A percentile compares a stretch with the other conserved stretches of the same genome.
Evolutionary conservation across 768 basidiomycete genomes (phyloP).

Genomic region (Leucocoprinus birnbaumii): DNA sequence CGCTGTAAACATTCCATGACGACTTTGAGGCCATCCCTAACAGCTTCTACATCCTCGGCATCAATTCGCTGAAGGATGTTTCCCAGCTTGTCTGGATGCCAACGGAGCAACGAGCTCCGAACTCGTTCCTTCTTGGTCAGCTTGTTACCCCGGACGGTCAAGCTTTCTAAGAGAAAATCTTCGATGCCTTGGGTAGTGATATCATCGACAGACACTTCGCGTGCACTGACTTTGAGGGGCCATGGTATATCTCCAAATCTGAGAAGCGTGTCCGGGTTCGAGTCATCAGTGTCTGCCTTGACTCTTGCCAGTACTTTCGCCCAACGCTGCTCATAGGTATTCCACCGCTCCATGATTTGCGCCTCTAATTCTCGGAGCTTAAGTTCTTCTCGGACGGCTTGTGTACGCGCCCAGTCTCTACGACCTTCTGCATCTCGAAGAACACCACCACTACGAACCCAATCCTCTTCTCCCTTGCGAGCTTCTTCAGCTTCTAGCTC

Average conservation of each 20-base stretch:
- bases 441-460: slow-evolving; percentile 58
- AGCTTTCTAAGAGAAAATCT: slow-evolving; percentile 46
- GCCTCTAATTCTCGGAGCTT: slow-evolving; percentile 40
- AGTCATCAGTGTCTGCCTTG: slow-evolving; percentile 12
- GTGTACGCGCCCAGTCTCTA: slow-evolving; percentile 49
- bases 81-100: slow-evolving; percentile 67
- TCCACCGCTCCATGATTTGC: slow-evolving; percentile 39
- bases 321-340: slow-evolving; percentile 56
- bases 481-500: slow-evolving; percentile 38
- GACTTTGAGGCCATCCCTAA: slow-evolving; percentile 42
- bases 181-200: slow-evolving; percentile 39
- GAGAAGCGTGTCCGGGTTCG: slow-evolving; percentile 17
- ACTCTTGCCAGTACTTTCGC: slow-evolving; percentile 28
- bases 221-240: slow-evolving; percentile 39
- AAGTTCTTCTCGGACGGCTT: slow-evolving; percentile 45
- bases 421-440: slow-evolving; percentile 47
- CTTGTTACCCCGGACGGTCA: slow-evolving; percentile 37
- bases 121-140: slow-evolving; percentile 50
- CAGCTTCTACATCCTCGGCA: slow-evolving; percentile 40
- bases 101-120: slow-evolving; percentile 58
- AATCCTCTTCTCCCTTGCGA: slow-evolving; percentile 50
- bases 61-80: slow-evolving; percentile 38
- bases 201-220: slow-evolving; percentile 20
- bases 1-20: slow-evolving; percentile 35
- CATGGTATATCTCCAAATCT: slow-evolving; percentile 60